Evolutionary conservation across 2,329 filamentous ascomycete species (phyloP).

Genomic region (Geosmithia flava): DNA sequence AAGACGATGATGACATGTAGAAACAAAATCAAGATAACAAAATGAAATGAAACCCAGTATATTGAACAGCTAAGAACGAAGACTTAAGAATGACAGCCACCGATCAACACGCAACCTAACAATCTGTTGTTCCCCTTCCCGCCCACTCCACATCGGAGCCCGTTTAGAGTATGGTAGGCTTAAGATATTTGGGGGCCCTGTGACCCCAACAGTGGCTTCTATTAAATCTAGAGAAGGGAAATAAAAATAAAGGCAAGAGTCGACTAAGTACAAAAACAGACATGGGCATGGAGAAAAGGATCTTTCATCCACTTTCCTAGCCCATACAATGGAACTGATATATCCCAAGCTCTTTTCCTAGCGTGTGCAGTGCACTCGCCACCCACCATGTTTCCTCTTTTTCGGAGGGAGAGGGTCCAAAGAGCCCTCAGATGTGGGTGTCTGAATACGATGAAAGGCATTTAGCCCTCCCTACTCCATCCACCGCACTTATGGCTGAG

Average conservation of each 20-base stretch:
- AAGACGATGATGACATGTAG: constrained; percentile 48
- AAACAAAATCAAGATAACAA: too few species aligned
- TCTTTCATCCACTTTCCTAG: background rate
- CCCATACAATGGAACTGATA: background rate
- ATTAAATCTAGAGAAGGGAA: constrained; percentile 1
- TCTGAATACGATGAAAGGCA: too few species aligned
- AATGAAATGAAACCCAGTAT: too few species aligned
- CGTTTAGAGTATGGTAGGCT: background rate
- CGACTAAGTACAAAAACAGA: constrained; percentile 1
- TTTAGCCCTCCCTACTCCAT: too few species aligned
- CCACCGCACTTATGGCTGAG: background rate
- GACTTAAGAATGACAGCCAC: too few species aligned
- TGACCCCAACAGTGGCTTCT: constrained; percentile 1
- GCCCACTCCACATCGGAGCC: background rate
- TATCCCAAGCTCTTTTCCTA: background rate
- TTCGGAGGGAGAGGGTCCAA: too few species aligned
- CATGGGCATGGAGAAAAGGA: background rate
- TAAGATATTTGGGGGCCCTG: background rate
- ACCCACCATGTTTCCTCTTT: too few species aligned
- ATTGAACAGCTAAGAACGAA: too few species aligned
- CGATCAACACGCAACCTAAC: background rate
- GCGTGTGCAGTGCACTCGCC: background rate
- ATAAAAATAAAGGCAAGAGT: background rate
- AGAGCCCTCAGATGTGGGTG: too few species aligned
- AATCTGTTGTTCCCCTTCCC: background rate